Evolutionary conservation across 495 filamentous ascomycete genomes (phyloP).

Genomic region (Evansstolkia leycettana): DNA sequence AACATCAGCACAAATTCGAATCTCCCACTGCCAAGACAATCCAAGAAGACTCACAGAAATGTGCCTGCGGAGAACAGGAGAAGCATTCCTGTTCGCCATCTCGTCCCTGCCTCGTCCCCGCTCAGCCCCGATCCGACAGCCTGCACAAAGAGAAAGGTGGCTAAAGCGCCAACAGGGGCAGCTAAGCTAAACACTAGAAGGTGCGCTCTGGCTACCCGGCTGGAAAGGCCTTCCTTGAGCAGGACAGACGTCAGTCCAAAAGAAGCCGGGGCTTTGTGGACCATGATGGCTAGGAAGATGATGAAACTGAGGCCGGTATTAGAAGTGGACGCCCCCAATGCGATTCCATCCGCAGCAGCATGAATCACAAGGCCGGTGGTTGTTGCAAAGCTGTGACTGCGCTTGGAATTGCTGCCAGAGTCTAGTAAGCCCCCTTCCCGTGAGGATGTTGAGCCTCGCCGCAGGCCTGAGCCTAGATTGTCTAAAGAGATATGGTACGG

Average conservation of each 20-base stretch:
- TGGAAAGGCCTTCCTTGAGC: conserved; percentile 77
- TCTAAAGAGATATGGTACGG: conserved; percentile 72
- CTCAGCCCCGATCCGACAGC: conserved; percentile 43
- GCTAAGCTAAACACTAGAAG: conserved; percentile 84
- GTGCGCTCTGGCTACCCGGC: conserved; percentile 73
- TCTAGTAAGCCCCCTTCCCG: conserved; percentile 29
- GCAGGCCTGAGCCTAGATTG: conserved; percentile 50
- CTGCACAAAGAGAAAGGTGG: conserved; percentile 68
- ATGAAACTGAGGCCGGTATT: conserved; percentile 69
- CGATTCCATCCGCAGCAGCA: conserved; percentile 91
- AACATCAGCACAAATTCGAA: conserved; percentile 8
- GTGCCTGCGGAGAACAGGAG: conserved; percentile 89
- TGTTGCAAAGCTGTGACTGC: conserved; percentile 47
- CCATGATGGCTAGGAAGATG: conserved; percentile 91
- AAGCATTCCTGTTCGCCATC: conserved; percentile 88
- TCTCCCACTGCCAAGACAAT: neutral
- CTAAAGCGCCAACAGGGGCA: conserved; percentile 73
- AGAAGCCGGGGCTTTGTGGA: conserved; percentile 93
- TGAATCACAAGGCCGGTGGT: conserved; percentile 94
- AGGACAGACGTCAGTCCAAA: conserved; percentile 87
- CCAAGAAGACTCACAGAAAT: conserved; percentile 60
- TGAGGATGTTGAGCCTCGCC: conserved; percentile 36
- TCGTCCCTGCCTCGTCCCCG: conserved; percentile 36
- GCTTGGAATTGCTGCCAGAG: conserved; percentile 16
- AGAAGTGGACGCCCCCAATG: conserved; percentile 75